Conservation (phyloP, 768 basidiomycete genomes). For the Calocybe cyanea region DNA sequence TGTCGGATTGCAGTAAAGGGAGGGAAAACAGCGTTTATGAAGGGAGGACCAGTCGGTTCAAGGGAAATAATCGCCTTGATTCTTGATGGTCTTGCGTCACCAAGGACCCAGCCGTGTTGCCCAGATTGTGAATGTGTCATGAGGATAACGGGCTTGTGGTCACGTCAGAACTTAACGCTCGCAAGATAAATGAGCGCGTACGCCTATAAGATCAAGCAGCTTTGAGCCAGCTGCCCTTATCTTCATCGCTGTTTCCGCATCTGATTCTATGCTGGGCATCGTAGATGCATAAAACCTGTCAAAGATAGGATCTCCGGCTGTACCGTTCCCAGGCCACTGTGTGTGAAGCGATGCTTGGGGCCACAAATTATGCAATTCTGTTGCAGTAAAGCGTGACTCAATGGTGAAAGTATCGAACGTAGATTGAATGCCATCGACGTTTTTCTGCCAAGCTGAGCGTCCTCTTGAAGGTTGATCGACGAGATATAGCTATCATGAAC, state of each 20-base stretch:
- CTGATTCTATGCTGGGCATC: constrained; percentile 34
- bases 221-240: constrained; percentile 37
- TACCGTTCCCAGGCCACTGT: constrained; percentile 53
- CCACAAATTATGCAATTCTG: constrained; percentile 38
- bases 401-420: constrained; percentile 25
- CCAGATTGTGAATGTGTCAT: constrained; percentile 52
- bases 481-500: constrained; percentile 37
- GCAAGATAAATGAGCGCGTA: constrained; percentile 26
- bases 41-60: constrained; percentile 50
- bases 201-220: constrained; percentile 45
- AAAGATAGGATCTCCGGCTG: constrained; percentile 39
- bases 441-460: constrained; percentile 40
- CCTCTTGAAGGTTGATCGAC: constrained; percentile 45
- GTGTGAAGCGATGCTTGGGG: constrained; percentile 42
- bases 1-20: constrained; percentile 32
- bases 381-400: constrained; percentile 42
- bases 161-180: not conserved
- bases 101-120: constrained; percentile 45
- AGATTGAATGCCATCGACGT: constrained; percentile 32
- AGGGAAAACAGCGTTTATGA: constrained; percentile 36
- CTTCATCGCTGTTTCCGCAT: constrained; percentile 32
- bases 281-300: constrained; percentile 42
- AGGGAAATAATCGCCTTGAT: constrained; percentile 46
- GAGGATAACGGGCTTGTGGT: constrained; percentile 38
- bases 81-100: constrained; percentile 38